phyloP scores from a whole-genome alignment of 768 basidiomycete species.

The Albatrellus ellisii region DNA sequence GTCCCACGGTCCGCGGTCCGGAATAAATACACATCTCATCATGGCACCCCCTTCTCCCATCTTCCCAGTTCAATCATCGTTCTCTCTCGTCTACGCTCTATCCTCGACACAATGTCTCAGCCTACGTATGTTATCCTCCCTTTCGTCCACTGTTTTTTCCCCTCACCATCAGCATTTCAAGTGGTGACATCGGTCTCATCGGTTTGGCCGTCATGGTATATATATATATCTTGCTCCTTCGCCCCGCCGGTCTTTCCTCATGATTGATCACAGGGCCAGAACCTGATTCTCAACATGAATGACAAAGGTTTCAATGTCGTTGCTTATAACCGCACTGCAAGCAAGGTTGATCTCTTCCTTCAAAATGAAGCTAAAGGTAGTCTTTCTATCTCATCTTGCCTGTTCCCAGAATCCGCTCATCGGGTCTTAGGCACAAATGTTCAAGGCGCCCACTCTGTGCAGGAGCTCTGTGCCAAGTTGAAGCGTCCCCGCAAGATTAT shows the following conservation, averaged over 20 bases:
- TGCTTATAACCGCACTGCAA: constrained; percentile 93
- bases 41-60: constrained; percentile 4
- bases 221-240: constrained; percentile 10
- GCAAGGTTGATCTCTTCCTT: constrained; percentile 93
- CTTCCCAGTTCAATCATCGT: constrained; percentile 11
- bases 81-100: constrained; percentile 21
- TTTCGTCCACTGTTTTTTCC: constrained; percentile 14
- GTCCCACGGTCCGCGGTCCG: no score
- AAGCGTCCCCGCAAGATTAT: constrained; percentile 95
- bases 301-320: constrained; percentile 98
- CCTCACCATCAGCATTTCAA: constrained; percentile 21
- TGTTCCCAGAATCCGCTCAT: constrained; percentile 12
- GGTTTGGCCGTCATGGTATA: constrained; percentile 97
- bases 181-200: constrained; percentile 97
- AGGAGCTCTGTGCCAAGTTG: constrained; percentile 87
- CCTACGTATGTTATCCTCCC: constrained; percentile 33
- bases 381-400: constrained; percentile 17
- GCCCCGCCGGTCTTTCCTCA: constrained; percentile 12
- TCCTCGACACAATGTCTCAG: constrained; percentile 27
- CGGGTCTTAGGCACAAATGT: constrained; percentile 63
- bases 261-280: constrained; percentile 60
- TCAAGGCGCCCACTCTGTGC: constrained; percentile 85
- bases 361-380: constrained; percentile 95
- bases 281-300: constrained; percentile 97
- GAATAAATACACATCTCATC: constrained; percentile 2